A percentile compares a stretch with the other conserved stretches of the same genome.
phyloP scores from a whole-genome alignment of 2,329 filamentous ascomycete species.

The Trichoderma sp. region DNA sequence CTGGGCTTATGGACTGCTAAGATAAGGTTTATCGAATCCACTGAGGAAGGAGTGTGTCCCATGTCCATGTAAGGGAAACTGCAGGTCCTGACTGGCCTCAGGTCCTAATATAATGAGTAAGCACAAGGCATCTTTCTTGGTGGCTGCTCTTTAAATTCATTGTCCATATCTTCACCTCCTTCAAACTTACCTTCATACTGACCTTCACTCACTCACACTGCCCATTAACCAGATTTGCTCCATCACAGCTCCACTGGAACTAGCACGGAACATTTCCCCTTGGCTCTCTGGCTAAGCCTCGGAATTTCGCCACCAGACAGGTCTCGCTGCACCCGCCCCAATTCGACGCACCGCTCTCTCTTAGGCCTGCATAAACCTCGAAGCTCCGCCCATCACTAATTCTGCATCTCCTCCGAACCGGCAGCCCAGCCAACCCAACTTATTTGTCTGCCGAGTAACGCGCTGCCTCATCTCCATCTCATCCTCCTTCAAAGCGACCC shows the following conservation, averaged over 20 bases:
- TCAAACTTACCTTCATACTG: too few relatives aligned
- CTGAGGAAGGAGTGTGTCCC: background rate
- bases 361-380: constrained; percentile 15
- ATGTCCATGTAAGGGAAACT: background rate
- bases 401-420: constrained; percentile 16
- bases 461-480: background rate
- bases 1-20: background rate
- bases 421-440: constrained; percentile 6
- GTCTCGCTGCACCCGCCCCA: background rate
- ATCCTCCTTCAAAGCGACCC: background rate
- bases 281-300: constrained; percentile 12
- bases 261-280: background rate
- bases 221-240: background rate
- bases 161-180: too few relatives aligned
- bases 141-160: background rate
- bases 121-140: background rate
- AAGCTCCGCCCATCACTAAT: constrained; percentile 5
- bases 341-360: background rate
- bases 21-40: background rate
- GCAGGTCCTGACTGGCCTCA: background rate
- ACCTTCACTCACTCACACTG: too few relatives aligned
- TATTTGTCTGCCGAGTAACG: background rate
- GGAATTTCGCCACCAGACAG: background rate
- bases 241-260: background rate
- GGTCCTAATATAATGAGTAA: background rate